A percentile compares a stretch with the other conserved stretches of the same genome.
These are phyloP conservation scores for Pachyrhizus erosus DNA, from an alignment of 306 rosid genomes.

Conservation along the genomic window DNA sequence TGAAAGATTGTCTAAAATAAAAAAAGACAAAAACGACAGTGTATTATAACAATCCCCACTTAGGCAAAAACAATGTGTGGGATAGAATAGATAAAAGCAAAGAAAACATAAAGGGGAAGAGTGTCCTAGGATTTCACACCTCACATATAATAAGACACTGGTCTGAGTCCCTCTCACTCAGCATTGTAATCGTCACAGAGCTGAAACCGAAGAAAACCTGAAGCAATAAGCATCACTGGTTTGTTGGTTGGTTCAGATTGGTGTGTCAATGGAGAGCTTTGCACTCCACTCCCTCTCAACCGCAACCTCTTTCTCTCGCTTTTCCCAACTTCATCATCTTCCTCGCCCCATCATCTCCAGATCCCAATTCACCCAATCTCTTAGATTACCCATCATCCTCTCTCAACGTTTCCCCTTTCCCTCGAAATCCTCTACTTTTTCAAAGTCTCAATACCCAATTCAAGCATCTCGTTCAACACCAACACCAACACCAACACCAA, in stretches of 20 bases:
- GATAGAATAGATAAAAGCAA: background rate
- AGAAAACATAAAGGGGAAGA: background rate
- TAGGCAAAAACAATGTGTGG: too few species aligned
- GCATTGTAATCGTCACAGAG: background rate
- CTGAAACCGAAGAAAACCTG: too few species aligned
- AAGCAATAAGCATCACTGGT: too few species aligned
- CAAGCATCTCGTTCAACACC: conserved; percentile 50
- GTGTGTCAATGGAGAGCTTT: conserved; percentile 58
- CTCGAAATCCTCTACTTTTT: conserved; percentile 37
- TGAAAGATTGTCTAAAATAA: background rate
- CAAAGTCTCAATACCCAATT: conserved; percentile 50
- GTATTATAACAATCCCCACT: background rate
- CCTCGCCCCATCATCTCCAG: conserved; percentile 44
- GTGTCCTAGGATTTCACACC: conserved; percentile 3
- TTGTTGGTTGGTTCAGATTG: too few species aligned
- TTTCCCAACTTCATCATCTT: conserved; percentile 38
- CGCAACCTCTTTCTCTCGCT: conserved; percentile 47
- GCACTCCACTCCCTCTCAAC: conserved; percentile 56
- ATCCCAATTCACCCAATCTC: conserved; percentile 50
- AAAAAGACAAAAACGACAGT: conserved; percentile 33
- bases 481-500: background rate
- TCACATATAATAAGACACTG: background rate
- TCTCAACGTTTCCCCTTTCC: conserved; percentile 40
- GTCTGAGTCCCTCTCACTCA: background rate
- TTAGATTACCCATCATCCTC: conserved; percentile 44